These are phyloP conservation scores for Microthyrium microscopicum DNA, from an alignment of 2,329 filamentous ascomycete genomes.

Conservation along the genomic window DNA sequence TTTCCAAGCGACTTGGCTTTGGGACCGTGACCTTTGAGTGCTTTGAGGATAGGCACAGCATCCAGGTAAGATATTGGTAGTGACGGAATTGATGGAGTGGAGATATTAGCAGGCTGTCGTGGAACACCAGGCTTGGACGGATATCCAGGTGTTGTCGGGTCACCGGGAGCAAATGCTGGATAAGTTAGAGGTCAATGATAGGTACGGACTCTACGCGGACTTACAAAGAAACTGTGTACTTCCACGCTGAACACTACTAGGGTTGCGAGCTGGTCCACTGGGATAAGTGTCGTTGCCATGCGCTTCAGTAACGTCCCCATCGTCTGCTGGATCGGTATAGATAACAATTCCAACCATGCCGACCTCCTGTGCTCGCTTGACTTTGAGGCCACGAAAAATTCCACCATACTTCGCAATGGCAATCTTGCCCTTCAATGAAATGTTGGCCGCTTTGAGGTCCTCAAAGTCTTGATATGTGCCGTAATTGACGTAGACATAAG, in stretches of 20 bases:
- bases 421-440: slow-evolving; percentile 70
- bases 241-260: slow-evolving; percentile 77
- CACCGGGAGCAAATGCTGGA: slow-evolving; percentile 41
- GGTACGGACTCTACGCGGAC: slow-evolving; percentile 7
- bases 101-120: slow-evolving; percentile 50
- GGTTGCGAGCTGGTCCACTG: slow-evolving; percentile 70
- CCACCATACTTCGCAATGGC: slow-evolving; percentile 72
- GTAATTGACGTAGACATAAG: slow-evolving; percentile 81
- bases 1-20: slow-evolving; percentile 56
- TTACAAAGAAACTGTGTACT: slow-evolving; percentile 48
- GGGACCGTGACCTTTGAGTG: slow-evolving; percentile 77
- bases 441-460: slow-evolving; percentile 57
- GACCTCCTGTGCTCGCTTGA: slow-evolving; percentile 80
- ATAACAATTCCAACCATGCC: slow-evolving; percentile 76
- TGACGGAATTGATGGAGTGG: slow-evolving; percentile 74
- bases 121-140: slow-evolving; percentile 81
- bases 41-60: slow-evolving; percentile 71
- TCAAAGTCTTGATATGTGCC: slow-evolving; percentile 76
- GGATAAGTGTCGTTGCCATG: slow-evolving; percentile 66
- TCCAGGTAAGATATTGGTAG: slow-evolving; percentile 80
- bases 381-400: slow-evolving; percentile 78
- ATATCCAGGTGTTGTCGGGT: slow-evolving; percentile 88
- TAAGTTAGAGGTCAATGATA: not conserved
- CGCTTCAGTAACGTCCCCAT: slow-evolving; percentile 63
- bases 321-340: slow-evolving; percentile 80